Conservation (phyloP, 2,329 filamentous ascomycete genomes). For the Beauveria pseudobassiana region DNA sequence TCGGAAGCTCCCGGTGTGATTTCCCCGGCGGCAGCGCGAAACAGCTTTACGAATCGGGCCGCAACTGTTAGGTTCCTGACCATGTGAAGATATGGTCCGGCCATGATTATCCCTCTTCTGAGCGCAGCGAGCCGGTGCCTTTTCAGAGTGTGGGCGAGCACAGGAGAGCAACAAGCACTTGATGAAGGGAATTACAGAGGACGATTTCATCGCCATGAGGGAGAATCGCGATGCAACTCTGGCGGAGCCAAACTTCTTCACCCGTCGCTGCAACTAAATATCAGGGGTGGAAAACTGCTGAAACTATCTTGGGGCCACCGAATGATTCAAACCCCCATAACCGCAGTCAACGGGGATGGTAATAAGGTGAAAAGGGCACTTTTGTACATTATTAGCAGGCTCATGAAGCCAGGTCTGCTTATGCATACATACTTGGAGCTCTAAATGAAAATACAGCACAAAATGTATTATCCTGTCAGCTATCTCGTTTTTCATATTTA, state of each 20-base stretch:
- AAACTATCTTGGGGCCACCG: conserved; percentile 14
- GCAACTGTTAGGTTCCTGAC: conserved; percentile 32
- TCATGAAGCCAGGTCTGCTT: no score
- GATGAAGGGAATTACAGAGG: conserved; percentile 27
- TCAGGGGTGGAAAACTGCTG: conserved; percentile 40
- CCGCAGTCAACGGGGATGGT: neutral
- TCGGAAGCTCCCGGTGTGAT: conserved; percentile 41
- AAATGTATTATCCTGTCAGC: no score
- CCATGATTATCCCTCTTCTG: conserved; percentile 40
- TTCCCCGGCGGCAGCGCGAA: conserved; percentile 41
- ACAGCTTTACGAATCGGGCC: conserved; percentile 32
- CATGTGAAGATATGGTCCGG: conserved; percentile 40
- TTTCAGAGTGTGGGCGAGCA: conserved; percentile 37
- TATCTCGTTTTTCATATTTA: no score
- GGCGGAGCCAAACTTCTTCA: conserved; percentile 34
- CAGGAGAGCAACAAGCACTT: conserved; percentile 36
- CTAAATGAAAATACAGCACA: no score
- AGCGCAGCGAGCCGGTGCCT: conserved; percentile 25
- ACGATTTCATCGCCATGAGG: conserved; percentile 34
- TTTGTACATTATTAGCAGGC: neutral
- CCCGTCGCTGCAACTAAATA: conserved; percentile 40
- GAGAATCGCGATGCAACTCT: conserved; percentile 32
- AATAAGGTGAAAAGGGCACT: neutral
- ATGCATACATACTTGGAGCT: no score
- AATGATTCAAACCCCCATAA: neutral